Evolutionary conservation across 257 asterid species (phyloP).

Genomic region (Ajuga chamaepitys): DNA sequence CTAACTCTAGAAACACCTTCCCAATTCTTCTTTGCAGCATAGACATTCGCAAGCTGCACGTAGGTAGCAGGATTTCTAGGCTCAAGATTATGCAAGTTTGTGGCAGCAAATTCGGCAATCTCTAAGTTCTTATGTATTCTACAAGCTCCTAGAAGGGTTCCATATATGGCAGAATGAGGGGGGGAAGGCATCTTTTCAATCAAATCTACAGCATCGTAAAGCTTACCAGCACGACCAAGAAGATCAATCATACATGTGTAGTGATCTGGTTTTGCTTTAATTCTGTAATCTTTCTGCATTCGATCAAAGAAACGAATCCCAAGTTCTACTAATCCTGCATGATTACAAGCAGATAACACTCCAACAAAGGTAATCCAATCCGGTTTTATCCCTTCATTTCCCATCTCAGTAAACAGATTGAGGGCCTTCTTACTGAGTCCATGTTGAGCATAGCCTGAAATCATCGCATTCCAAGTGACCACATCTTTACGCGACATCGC

Average conservation of each 20-base stretch:
- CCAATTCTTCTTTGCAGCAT: constrained; percentile 64
- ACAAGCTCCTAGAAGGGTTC: constrained; percentile 71
- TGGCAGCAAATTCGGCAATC: constrained; percentile 76
- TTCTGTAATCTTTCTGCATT: constrained; percentile 49
- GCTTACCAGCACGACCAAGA: constrained; percentile 77
- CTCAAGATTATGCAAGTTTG: constrained; percentile 41
- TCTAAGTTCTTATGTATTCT: constrained; percentile 58
- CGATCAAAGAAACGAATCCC: constrained; percentile 53
- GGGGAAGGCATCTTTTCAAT: constrained; percentile 46
- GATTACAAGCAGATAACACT: constrained; percentile 72
- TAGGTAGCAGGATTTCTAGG: constrained; percentile 61
- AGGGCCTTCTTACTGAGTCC: constrained; percentile 58
- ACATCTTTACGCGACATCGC: constrained; percentile 56
- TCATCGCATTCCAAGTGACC: constrained; percentile 85
- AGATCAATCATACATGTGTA: constrained; percentile 77
- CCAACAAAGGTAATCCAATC: constrained; percentile 78
- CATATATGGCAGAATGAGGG: constrained; percentile 62
- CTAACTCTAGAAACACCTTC: constrained; percentile 51
- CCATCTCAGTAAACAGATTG: constrained; percentile 57
- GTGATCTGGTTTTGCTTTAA: constrained; percentile 55
- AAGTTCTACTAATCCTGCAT: constrained; percentile 55
- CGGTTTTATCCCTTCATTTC: constrained; percentile 33
- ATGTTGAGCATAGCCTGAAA: constrained; percentile 81
- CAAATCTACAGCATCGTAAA: constrained; percentile 57
- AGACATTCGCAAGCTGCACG: constrained; percentile 78